These are phyloP conservation scores for Phytophthora boehmeriae DNA, from an alignment of 352 stramenopile species.

Conservation along the genomic window DNA sequence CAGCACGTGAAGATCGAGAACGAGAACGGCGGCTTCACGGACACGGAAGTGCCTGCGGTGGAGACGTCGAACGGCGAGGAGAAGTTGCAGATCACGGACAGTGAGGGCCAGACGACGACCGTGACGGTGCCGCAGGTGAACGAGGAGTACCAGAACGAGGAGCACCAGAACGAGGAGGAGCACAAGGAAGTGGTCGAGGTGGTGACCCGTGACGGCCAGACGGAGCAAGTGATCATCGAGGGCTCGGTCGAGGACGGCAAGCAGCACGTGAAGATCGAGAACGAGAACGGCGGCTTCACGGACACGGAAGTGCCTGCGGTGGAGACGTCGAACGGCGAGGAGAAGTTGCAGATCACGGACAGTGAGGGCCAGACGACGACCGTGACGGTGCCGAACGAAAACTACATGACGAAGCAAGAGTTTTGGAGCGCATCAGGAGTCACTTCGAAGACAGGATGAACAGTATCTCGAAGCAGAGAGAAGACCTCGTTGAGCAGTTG, in stretches of 20 bases:
- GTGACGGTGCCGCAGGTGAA: not conserved
- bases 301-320: not conserved
- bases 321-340: constrained; percentile 8
- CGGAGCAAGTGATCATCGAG: not conserved
- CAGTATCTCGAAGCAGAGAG: constrained; percentile 15
- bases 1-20: constrained; percentile 13
- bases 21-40: constrained; percentile 8
- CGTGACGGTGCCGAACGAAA: constrained; percentile 2
- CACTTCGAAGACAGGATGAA: constrained; percentile 33
- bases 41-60: constrained; percentile 1
- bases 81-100: constrained; percentile 12
- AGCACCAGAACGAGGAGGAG: too few species aligned
- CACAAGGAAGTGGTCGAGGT: not conserved
- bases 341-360: constrained; percentile 12
- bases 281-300: too few species aligned
- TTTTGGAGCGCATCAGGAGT: constrained; percentile 38
- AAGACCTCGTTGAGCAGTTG: constrained; percentile 26
- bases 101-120: constrained; percentile 1
- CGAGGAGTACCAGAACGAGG: too few species aligned
- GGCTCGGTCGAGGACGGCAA: not conserved
- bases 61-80: not conserved
- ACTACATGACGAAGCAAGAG: constrained; percentile 51
- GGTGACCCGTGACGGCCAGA: too few species aligned
- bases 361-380: not conserved
- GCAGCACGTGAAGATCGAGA: not conserved